Conservation (phyloP, 768 basidiomycete species). For the Leccinum uliginosum region DNA sequence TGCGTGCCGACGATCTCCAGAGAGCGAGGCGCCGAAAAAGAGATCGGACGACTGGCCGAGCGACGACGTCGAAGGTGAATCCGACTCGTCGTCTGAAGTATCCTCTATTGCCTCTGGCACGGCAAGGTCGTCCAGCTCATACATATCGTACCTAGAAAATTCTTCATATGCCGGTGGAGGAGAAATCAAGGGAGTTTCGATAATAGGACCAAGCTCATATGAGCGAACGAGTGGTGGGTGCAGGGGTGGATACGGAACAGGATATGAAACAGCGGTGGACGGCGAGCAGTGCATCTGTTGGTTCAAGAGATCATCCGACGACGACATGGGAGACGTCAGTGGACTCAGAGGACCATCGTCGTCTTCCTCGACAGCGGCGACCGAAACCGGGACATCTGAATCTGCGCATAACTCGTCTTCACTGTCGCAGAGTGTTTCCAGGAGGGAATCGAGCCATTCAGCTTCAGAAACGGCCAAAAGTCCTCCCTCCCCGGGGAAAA, state of each 20-base stretch:
- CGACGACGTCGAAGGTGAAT: slow-evolving; percentile 60
- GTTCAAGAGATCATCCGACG: slow-evolving; percentile 67
- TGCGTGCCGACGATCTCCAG: slow-evolving; percentile 46
- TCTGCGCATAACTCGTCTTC: slow-evolving; percentile 54
- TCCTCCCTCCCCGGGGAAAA: slow-evolving; percentile 34
- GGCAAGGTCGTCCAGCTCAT: slow-evolving; percentile 64
- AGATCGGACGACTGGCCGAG: slow-evolving; percentile 55
- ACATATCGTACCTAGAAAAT: slow-evolving; percentile 57
- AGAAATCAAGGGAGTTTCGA: slow-evolving; percentile 42
- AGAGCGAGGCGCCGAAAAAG: slow-evolving; percentile 46
- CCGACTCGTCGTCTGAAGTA: slow-evolving; percentile 82
- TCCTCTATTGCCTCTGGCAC: slow-evolving; percentile 83
- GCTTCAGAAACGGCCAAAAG: slow-evolving; percentile 56
- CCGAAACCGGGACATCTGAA: slow-evolving; percentile 43
- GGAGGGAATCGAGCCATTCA: slow-evolving; percentile 77
- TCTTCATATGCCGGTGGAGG: slow-evolving; percentile 40
- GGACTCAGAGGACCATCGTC: slow-evolving; percentile 55
- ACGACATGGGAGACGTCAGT: slow-evolving; percentile 65
- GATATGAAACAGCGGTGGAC: slow-evolving; percentile 50
- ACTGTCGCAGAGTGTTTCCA: slow-evolving; percentile 70
- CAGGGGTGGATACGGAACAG: slow-evolving; percentile 63
- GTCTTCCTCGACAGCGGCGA: slow-evolving; percentile 56
- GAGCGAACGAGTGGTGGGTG: slow-evolving; percentile 53
- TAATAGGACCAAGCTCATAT: slow-evolving; percentile 44
- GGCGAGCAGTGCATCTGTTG: slow-evolving; percentile 47